phyloP scores from a whole-genome alignment of 2,329 filamentous ascomycete species.

The Microdochium trichocladiopsis region DNA sequence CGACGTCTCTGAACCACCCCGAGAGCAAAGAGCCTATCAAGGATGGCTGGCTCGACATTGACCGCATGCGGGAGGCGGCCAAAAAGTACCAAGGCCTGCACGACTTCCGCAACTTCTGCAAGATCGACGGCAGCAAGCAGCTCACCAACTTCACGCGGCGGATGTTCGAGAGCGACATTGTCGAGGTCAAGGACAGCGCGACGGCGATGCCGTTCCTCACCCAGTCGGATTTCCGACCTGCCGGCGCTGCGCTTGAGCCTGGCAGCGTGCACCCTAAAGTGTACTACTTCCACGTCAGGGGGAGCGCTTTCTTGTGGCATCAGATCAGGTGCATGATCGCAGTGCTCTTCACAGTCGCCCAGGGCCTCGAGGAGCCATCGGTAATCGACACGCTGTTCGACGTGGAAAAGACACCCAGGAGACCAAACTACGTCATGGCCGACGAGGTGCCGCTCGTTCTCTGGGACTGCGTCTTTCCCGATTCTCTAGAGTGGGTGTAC shows the following conservation, averaged over 20 bases:
- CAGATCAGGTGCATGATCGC: constrained; percentile 94
- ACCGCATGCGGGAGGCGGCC: constrained; percentile 77
- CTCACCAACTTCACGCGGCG: constrained; percentile 74
- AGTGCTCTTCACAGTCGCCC: constrained; percentile 85
- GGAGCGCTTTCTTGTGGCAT: constrained; percentile 94
- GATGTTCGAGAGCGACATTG: constrained; percentile 76
- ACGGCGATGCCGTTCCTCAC: constrained; percentile 51
- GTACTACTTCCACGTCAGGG: constrained; percentile 83
- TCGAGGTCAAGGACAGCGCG: constrained; percentile 52
- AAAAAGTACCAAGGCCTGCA: constrained; percentile 74
- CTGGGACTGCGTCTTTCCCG: constrained; percentile 90
- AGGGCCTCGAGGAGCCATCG: constrained; percentile 71
- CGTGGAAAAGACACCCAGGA: constrained; percentile 59
- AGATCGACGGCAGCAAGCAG: constrained; percentile 84
- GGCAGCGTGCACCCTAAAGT: constrained; percentile 49
- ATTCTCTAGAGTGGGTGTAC: constrained; percentile 61
- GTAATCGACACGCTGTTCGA: constrained; percentile 73
- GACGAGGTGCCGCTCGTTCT: constrained; percentile 84
- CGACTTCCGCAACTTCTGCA: constrained; percentile 97
- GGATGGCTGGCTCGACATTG: constrained; percentile 80
- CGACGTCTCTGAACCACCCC: constrained; percentile 42
- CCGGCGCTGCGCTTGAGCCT: constrained; percentile 5
- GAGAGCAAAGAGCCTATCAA: constrained; percentile 24
- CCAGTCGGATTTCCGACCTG: constrained; percentile 11
- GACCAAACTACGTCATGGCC: constrained; percentile 85